Base-by-base conservation (phyloP, 352 stramenopile species). In the Globisporangium alternatum region DNA sequence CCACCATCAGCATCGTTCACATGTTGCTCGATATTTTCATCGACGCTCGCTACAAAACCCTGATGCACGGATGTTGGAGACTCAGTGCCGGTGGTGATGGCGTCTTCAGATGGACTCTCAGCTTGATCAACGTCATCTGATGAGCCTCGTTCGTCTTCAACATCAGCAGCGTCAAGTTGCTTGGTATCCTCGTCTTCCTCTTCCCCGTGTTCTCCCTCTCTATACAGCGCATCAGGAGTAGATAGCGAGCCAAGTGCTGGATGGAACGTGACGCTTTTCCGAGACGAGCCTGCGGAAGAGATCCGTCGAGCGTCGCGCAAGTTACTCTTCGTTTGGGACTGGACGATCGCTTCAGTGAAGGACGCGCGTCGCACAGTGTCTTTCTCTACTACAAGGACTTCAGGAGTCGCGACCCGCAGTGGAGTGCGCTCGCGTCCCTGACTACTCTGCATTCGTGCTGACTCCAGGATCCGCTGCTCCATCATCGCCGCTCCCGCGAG, bases 381-480 rank as follows among this genome's bases (percentile, higher is more conserved):
- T 7, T 33, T 60, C 51, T 59, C 39, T 2, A 22, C 13, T 2
- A 3, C 37, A 3, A 59, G 25, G 4, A 1, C 7, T 2, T 57
- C 35, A 44, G 30, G 5, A 35, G 22, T 8, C n/a, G 22, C 13
- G 1, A 13, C 48, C 41, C 1, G 33, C 3, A 57, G 33, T 37
- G 52, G 19, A 12, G 15, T 56, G 1, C 47, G 45, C 15, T 58
- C n/a, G 15, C 25, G 2, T 44, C 43, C 28, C 30, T 55, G 54
- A 43, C 51, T 56, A 25, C 37, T 64, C 0, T 28, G 28, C 9
- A 56, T 30, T 21, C 65, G 57, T 3, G 69, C 63, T 19, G 68
- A 74, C 15, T 81, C 48, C 9, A 83, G 45, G 21, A 84, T 58
- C 3, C 62, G 68, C 39, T 77, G 68, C 54, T 84, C 71, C 52